Base-by-base conservation (phyloP, 352 stramenopile genomes). In the Phytophthora constricta region DNA sequence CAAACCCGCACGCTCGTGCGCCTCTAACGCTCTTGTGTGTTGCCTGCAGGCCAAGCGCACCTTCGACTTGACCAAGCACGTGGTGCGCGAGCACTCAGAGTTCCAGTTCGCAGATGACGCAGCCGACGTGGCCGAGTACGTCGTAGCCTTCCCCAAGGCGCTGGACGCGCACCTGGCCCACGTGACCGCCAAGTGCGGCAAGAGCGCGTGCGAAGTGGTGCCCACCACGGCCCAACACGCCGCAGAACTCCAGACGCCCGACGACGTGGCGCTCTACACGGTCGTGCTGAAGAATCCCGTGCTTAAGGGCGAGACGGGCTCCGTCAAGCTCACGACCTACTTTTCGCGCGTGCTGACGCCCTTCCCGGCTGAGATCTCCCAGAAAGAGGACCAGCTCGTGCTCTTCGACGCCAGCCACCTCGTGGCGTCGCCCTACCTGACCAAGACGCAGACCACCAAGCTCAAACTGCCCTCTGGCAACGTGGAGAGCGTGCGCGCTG, bases 321-420 rank as follows among this genome's bases (percentile, higher is more conserved):
- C 74, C 53, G 74, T 97, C 42, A 96, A 96, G 72, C 59, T 97
- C 61, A 90, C 77, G 28, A 68, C 82, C 27, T 84, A 90, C 68
- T 96, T 90, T 50, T 95, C 87, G 58, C 86, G 80, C 60, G 71
- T 92, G 52, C 70, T 97, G 22, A 89, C 70, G 65, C 90, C 87
- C 22, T 95, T 90, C 74, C 90, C 90, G 7, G 79, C 62, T 1
- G 82, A 93, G 50, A 79, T 97, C 42, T 75, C 79, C 62, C 90
- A 97, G 66, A 77, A 70, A 14, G 90, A 97, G 13, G 87, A 96
- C 58, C 90, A 97, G 68, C 76, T 95, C 4, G 90, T 97, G 41
- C 65, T 93, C 5, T 96, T 91, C 51, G 76, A 90, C 27, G 82
- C 85, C 27, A 79, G 58, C 46, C 78, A 93, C 57, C 56, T 95